A percentile compares a stretch with the other conserved stretches of the same genome.
These are phyloP conservation scores for Sanghuangporus weigelae DNA, from an alignment of 1,284 basidiomycete genomes.

Conservation along the genomic window DNA sequence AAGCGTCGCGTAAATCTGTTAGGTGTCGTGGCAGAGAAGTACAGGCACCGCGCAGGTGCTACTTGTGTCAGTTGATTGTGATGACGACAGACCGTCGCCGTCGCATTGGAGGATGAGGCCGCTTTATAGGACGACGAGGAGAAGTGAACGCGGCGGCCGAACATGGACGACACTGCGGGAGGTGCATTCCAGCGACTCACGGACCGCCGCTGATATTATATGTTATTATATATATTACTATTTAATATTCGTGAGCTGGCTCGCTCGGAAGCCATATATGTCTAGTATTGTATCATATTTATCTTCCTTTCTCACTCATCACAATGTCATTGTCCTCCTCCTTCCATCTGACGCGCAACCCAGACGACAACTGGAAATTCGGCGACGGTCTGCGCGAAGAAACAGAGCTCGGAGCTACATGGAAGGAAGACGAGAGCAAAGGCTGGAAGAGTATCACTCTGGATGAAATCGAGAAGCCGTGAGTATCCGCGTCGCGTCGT, in stretches of 20 bases:
- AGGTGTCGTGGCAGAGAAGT: neutral
- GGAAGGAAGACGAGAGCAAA: conserved; percentile 30
- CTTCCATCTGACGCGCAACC: conserved; percentile 36
- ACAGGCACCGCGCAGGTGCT: neutral
- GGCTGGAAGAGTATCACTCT: conserved; percentile 44
- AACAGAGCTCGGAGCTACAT: conserved; percentile 26
- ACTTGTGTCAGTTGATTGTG: neutral
- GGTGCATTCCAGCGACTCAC: neutral
- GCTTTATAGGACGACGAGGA: neutral
- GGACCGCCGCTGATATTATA: neutral
- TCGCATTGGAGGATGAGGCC: neutral
- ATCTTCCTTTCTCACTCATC: too few species aligned
- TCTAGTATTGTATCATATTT: too few species aligned
- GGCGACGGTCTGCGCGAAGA: conserved; percentile 42
- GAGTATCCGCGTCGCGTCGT: conserved; percentile 10
- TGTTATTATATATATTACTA: too few species aligned
- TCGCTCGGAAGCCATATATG: too few species aligned
- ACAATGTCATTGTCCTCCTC: neutral
- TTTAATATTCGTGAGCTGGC: too few species aligned
- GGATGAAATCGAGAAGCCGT: conserved; percentile 30
- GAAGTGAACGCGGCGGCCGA: neutral
- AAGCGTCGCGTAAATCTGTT: neutral
- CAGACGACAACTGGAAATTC: conserved; percentile 47
- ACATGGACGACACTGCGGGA: neutral
- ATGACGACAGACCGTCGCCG: neutral